These are phyloP conservation scores for Geranium incanum DNA, from an alignment of 441 rosid genomes.

Conservation along the genomic window DNA sequence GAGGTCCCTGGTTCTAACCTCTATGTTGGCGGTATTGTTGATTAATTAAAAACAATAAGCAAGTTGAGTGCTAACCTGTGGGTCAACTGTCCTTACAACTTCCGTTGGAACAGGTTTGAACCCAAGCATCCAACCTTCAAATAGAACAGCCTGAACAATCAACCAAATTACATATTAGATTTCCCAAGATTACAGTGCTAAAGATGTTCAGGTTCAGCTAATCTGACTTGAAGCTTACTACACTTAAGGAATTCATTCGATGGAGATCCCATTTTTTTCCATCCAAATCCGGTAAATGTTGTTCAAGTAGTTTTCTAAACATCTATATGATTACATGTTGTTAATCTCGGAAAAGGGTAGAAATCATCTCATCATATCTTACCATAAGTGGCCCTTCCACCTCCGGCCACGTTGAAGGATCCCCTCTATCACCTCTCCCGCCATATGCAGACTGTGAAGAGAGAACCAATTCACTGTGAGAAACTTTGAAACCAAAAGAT, in stretches of 20 bases:
- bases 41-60: background rate
- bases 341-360: too few species aligned
- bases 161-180: background rate
- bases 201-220: too few species aligned
- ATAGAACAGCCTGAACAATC: constrained; percentile 56
- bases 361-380: constrained; percentile 12
- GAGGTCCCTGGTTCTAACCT: too few species aligned
- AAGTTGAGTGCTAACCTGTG: constrained; percentile 48
- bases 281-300: too few species aligned
- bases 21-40: too few species aligned
- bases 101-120: constrained; percentile 67
- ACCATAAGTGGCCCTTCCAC: constrained; percentile 83
- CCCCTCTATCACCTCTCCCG: constrained; percentile 89
- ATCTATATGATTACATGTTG: too few species aligned
- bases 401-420: constrained; percentile 80
- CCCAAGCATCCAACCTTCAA: constrained; percentile 99
- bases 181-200: background rate
- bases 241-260: too few species aligned
- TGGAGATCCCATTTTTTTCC: too few species aligned
- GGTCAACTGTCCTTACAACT: constrained; percentile 64
- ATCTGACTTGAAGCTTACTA: too few species aligned
- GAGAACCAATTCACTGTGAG: constrained; percentile 13
- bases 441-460: constrained; percentile 69
- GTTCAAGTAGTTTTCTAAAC: too few species aligned
- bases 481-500: constrained; percentile 10